Conservation (phyloP, 202 grass and related monocot genomes). For the Tripidium arundinaceum region DNA sequence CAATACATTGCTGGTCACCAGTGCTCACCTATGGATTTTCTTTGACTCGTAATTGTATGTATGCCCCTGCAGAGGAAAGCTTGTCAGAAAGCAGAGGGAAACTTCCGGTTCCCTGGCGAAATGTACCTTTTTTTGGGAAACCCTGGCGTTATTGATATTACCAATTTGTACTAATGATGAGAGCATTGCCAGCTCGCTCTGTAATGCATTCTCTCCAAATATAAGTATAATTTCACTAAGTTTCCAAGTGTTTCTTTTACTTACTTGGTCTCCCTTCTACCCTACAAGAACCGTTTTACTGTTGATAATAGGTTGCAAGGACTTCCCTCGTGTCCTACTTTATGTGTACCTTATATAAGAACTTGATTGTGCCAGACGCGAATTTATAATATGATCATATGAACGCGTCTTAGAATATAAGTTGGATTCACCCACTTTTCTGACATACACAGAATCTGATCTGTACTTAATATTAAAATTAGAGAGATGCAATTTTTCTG, state of each 20-base stretch:
- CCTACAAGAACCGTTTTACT: too few species aligned
- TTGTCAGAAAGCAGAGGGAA: not conserved
- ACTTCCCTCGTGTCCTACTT: not conserved
- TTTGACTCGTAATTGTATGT: conserved; percentile 1
- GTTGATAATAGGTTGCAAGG: too few species aligned
- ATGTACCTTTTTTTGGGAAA: too few species aligned
- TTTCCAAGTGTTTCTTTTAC: not conserved
- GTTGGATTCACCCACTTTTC: not conserved
- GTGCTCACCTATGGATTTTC: not conserved
- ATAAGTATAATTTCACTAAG: conserved; percentile 1
- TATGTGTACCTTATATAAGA: not conserved
- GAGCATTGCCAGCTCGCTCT: not conserved
- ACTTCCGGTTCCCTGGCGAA: not conserved
- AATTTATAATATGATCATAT: not conserved
- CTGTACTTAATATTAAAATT: not conserved
- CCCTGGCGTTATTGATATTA: not conserved
- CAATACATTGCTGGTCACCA: not conserved
- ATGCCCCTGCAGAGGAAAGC: not conserved
- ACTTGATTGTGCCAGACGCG: not conserved
- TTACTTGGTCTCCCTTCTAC: too few species aligned
- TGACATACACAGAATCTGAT: too few species aligned
- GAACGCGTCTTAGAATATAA: not conserved
- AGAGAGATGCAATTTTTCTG: not conserved
- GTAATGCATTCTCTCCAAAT: not conserved
- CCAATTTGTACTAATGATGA: not conserved